Conservation (phyloP, 352 stramenopile genomes). For the Globisporangium carolinianum region DNA sequence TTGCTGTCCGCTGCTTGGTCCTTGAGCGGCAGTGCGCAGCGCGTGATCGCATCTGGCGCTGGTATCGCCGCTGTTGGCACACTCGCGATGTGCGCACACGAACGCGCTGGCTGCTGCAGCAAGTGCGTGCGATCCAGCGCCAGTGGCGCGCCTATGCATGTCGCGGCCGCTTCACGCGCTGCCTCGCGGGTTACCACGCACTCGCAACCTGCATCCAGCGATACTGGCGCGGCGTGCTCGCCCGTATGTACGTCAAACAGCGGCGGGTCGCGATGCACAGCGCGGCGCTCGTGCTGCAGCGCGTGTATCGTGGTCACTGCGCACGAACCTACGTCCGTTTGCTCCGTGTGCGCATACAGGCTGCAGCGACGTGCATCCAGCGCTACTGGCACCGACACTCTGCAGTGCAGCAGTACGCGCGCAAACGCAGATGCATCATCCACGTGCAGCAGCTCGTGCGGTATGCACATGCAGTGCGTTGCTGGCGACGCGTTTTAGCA, state of each 20-base stretch:
- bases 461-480: constrained; percentile 27
- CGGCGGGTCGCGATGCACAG: constrained; percentile 25
- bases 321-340: constrained; percentile 18
- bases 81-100: constrained; percentile 24
- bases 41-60: constrained; percentile 29
- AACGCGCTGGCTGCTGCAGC: constrained; percentile 38
- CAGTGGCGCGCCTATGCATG: constrained; percentile 47
- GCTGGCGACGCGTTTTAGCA: constrained; percentile 19
- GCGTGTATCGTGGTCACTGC: constrained; percentile 31
- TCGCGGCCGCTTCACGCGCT: constrained; percentile 22
- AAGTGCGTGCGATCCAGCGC: constrained; percentile 45
- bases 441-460: constrained; percentile 29
- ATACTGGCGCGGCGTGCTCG: constrained; percentile 36
- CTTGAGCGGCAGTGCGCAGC: constrained; percentile 16
- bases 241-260: constrained; percentile 17
- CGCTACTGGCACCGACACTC: constrained; percentile 29
- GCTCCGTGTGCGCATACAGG: constrained; percentile 23
- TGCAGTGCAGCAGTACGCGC: constrained; percentile 17
- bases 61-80: constrained; percentile 41
- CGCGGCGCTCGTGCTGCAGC: constrained; percentile 30
- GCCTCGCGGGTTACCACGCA: constrained; percentile 30
- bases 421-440: constrained; percentile 24
- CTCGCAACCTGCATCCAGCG: constrained; percentile 35
- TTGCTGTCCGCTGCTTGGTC: constrained; percentile 11
- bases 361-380: constrained; percentile 27